Evolutionary conservation across 768 basidiomycete genomes (phyloP), one percentile per base, ranked within the genome.

Genomic region (Sarcodon sp.): DNA sequence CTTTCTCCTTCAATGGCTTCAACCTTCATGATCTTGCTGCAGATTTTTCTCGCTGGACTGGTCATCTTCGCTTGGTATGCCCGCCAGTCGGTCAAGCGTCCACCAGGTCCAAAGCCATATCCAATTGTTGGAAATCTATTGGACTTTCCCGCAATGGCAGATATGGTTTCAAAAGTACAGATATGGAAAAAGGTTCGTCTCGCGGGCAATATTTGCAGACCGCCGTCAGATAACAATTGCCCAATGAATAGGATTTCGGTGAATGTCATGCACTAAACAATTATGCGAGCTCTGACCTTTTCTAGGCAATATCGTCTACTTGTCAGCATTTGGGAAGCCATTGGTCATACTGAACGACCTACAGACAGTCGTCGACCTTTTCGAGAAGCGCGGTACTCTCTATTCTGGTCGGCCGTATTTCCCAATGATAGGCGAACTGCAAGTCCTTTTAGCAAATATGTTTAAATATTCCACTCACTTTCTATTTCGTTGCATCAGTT

Each of bases 371-470:
- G 35, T 53, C 12, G 63, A 60, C 7, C 37, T 64, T 9, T 55
- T 65, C n/a, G 60, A 64, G 39, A 59, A 60, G 54, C 54, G 58
- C 47, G 59, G 58, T 44, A 38, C 50, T 33, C 56, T 59, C 46
- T 64, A 65, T 51, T 63, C 64, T 3, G 59, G 59, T 32, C 54
- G 63, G 13, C 62, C 61, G 0, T 21, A 37, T 10, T 50, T 61
- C 43, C 51, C 56, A 4, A 55, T 62, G 52, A 51, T 50, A n/a
- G 60, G 61, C 35, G 57, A 61, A 27, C 21, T 27, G 21, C 21
- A 27, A 27, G 21, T 27, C 3, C 21, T 27, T 27, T 27, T 27
- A 27, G 21, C 21, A 4, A 2, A 27, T 27, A 27, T 27, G 4
- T 27, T 27, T 27, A 4, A 4, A 27, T 27, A 4, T 27, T 4